A percentile compares a stretch with the other conserved stretches of the same genome.
Conservation (phyloP, 805 yeast genomes). For the Myxozyma mucilagina region DNA sequence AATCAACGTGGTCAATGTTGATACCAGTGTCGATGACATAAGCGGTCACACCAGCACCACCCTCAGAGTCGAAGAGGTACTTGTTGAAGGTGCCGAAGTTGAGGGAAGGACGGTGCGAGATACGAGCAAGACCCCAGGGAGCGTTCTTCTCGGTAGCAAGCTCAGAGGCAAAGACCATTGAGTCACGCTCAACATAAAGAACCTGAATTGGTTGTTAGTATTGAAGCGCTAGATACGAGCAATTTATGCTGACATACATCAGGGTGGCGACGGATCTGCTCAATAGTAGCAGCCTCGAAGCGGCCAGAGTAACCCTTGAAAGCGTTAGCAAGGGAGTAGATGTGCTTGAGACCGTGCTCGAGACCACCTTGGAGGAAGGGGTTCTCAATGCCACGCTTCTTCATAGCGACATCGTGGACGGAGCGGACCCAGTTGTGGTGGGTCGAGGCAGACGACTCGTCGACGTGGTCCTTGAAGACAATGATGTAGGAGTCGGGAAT, state of each 20-base stretch:
- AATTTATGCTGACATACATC: conserved; percentile 32
- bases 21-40: conserved; percentile 60
- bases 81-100: conserved; percentile 58
- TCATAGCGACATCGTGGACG: conserved; percentile 36
- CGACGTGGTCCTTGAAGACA: conserved; percentile 69
- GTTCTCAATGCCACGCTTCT: conserved; percentile 45
- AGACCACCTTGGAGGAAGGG: conserved; percentile 37
- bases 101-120: conserved; percentile 64
- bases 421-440: conserved; percentile 59
- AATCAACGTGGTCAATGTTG: conserved; percentile 55
- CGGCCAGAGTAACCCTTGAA: conserved; percentile 83
- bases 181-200: conserved; percentile 62
- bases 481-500: conserved; percentile 76
- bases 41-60: conserved; percentile 61
- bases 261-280: conserved; percentile 62
- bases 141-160: conserved; percentile 57
- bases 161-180: conserved; percentile 51
- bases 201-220: conserved; percentile 36
- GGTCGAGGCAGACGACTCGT: conserved; percentile 55
- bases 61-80: conserved; percentile 60
- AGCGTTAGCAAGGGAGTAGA: conserved; percentile 55
- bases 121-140: conserved; percentile 75
- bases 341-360: conserved; percentile 59
- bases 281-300: conserved; percentile 73
- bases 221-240: background rate